Percentiles rank a stretch among this genome's conserved stretches.
phyloP scores from a whole-genome alignment of 2,329 filamentous ascomycete genomes.

The Cytospora schulzeri region DNA sequence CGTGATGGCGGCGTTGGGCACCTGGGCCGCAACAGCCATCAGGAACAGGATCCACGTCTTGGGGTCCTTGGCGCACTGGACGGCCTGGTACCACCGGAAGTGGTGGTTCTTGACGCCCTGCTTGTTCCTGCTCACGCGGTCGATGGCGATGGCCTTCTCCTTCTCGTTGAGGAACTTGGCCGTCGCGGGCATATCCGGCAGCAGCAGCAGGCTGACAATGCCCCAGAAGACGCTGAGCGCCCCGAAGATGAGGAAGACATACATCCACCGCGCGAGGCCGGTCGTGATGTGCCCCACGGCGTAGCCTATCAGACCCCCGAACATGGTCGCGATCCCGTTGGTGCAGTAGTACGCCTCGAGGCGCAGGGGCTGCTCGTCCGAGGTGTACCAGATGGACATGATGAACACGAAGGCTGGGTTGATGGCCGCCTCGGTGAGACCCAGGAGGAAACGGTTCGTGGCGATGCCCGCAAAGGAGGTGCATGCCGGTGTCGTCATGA shows the following conservation, averaged over 20 bases:
- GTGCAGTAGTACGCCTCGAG: conserved; percentile 56
- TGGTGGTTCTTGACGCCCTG: conserved; percentile 57
- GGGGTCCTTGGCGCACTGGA: conserved; percentile 52
- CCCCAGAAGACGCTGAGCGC: conserved; percentile 59
- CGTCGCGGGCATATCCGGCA: conserved; percentile 64
- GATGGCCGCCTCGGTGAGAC: conserved; percentile 57
- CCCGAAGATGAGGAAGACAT: conserved; percentile 61
- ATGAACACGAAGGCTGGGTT: conserved; percentile 62
- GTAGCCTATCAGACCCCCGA: conserved; percentile 61
- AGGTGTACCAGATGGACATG: conserved; percentile 56
- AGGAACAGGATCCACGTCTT: conserved; percentile 63
- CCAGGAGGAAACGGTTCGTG: conserved; percentile 58
- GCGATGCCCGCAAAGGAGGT: conserved; percentile 57
- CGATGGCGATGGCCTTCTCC: conserved; percentile 58
- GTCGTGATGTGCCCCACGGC: conserved; percentile 61
- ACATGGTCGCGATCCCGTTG: conserved; percentile 63
- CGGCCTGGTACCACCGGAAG: conserved; percentile 48
- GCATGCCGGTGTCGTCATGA: conserved; percentile 52
- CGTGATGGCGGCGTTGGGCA: conserved; percentile 43
- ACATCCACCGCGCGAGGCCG: conserved; percentile 55
- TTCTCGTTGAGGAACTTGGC: conserved; percentile 61
- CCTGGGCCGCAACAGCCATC: conserved; percentile 26
- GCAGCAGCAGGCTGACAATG: conserved; percentile 55
- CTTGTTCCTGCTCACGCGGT: conserved; percentile 52
- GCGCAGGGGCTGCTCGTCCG: conserved; percentile 51